These are phyloP conservation scores for Fraxinus albicans DNA, from an alignment of 305 asterid species.

Conservation along the genomic window DNA sequence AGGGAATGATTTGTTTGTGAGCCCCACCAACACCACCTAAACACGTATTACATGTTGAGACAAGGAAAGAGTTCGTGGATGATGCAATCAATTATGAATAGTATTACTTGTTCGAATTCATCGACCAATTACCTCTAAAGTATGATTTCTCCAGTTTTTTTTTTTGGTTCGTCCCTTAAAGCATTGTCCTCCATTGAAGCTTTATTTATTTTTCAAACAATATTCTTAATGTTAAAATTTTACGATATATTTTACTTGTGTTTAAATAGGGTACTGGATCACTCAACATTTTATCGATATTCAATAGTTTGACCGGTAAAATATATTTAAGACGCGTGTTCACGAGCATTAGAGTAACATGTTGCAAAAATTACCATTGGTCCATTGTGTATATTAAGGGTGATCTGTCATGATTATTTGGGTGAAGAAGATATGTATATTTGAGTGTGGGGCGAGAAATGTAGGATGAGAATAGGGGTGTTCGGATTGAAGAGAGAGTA, in stretches of 20 bases:
- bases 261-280: neutral
- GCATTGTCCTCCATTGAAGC: neutral
- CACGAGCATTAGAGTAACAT: neutral
- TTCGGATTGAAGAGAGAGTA: neutral
- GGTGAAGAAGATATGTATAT: neutral
- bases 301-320: neutral
- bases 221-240: no score
- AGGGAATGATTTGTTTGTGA: neutral
- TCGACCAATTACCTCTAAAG: neutral
- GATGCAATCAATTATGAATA: neutral
- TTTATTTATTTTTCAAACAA: neutral
- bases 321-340: neutral
- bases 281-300: neutral
- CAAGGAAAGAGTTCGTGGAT: neutral
- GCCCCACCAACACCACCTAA: neutral
- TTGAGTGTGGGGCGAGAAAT: neutral
- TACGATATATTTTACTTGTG: neutral
- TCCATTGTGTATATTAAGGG: neutral
- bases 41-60: neutral
- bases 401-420: neutral
- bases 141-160: neutral
- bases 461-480: neutral
- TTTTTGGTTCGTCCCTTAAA: neutral
- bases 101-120: no score
- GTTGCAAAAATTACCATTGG: neutral